Evolutionary conservation across 2,329 filamentous ascomycete species (phyloP), one percentile per base, ranked within the genome.

Genomic region (Monosporascus sp.): DNA sequence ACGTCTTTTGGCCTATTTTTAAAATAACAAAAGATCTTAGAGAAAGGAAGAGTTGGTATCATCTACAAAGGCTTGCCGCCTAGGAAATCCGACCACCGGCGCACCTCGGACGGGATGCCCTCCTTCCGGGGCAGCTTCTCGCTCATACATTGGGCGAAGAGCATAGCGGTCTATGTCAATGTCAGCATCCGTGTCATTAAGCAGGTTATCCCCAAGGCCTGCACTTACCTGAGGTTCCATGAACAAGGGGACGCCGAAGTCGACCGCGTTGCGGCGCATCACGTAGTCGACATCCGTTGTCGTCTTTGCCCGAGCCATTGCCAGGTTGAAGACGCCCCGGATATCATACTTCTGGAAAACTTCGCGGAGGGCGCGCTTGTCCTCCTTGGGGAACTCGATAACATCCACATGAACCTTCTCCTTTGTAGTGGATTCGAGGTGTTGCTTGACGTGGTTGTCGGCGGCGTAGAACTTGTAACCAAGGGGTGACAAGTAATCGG

Each of bases 291-390:
- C 90, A 69, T 99, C 94, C 57, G 89, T 77, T 56, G 90, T 79
- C 38, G 88, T 93, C 79, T 89, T 92, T 56, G 86, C 94, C 67
- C 92, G 82, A 62, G 82, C 84, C 73, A 88, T 85, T 55, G 93
- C 91, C 65, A 99, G 77, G 79, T 97, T 97, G 81, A 99, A 99
- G 57, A 91, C 89, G 66, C 94, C 94, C 55, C 88, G 85, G 72
- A 99, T 96, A 71, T 97, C 88, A 74, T 97, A 91, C 81, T 96
- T 96, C 81, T 93, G 78, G 77, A 99, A 99, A 37, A 97, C 92
- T 69, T 96, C 91, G 61, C 94, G 85, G 58, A 99, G 84, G 54
- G 90, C 91, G 62, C 92, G 85, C 85, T 99, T 99, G 75, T 99
- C 92, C 63, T 92, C 85, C 74, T 88, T 96, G 66, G 94, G 94